Conservation (phyloP, 352 stramenopile genomes). For the Globisporangium orthogonon region DNA sequence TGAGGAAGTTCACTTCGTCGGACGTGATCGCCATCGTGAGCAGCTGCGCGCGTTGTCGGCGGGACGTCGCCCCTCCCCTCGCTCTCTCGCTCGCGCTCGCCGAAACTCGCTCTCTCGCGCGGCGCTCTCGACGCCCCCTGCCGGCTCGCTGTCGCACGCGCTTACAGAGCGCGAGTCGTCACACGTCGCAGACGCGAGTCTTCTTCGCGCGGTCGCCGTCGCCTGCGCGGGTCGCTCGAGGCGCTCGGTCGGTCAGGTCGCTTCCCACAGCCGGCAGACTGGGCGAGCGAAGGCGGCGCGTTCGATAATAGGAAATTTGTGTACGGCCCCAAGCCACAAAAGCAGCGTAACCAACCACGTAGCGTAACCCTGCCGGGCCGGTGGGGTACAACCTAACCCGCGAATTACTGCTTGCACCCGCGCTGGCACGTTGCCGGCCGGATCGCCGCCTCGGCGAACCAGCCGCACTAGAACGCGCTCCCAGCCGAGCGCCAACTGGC, state of each 20-base stretch:
- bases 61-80: not conserved
- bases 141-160: not conserved
- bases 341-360: too few species aligned
- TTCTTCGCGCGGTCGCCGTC: not conserved
- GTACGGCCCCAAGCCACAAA: too few species aligned
- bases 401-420: too few species aligned
- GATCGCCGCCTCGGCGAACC: too few species aligned
- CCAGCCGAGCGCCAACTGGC: too few species aligned
- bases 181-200: not conserved
- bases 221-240: not conserved
- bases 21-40: constrained; percentile 84
- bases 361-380: too few species aligned
- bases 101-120: not conserved
- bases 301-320: too few species aligned
- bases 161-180: not conserved
- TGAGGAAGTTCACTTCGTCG: constrained; percentile 98
- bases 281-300: too few species aligned
- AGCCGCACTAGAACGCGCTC: too few species aligned
- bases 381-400: too few species aligned
- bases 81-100: not conserved
- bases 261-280: too few species aligned
- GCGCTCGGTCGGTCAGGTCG: not conserved
- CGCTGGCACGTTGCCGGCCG: too few species aligned
- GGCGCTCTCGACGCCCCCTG: not conserved
- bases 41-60: not conserved